These are phyloP conservation scores for Cutaneotrichosporon spelunceum DNA, from an alignment of 1,284 basidiomycete genomes.

Conservation along the genomic window DNA sequence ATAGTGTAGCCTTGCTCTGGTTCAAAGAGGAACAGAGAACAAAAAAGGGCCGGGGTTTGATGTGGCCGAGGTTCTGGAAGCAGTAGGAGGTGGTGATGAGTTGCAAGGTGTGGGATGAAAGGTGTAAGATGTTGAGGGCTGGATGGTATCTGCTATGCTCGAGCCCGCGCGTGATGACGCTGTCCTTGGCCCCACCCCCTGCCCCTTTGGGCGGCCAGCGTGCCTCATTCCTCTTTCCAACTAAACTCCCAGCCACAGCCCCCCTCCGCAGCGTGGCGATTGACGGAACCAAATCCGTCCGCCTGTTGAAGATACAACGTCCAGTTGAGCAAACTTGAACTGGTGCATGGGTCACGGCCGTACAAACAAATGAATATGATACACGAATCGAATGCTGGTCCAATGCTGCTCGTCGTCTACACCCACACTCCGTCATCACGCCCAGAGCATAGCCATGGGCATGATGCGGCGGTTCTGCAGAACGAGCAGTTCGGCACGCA, in stretches of 20 bases:
- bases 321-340: neutral
- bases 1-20: constrained; percentile 50
- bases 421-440: neutral
- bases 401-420: neutral
- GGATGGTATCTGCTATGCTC: no score
- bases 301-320: neutral
- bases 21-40: no score
- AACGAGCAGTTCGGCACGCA: constrained; percentile 9
- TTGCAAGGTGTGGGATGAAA: neutral
- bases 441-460: constrained; percentile 4
- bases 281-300: neutral
- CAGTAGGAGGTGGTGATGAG: neutral
- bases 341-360: neutral
- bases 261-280: neutral
- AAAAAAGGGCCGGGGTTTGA: neutral
- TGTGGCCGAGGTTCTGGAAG: neutral
- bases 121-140: neutral
- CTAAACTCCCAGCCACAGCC: neutral
- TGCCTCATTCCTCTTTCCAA: neutral
- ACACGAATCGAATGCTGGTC: neutral
- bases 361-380: neutral
- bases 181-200: neutral
- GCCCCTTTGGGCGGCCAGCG: no score
- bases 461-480: constrained; percentile 6
- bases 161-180: constrained; percentile 7